phyloP scores from a whole-genome alignment of 139 green algal genomes.

The Chlamydomonas sphaeroides region DNA sequence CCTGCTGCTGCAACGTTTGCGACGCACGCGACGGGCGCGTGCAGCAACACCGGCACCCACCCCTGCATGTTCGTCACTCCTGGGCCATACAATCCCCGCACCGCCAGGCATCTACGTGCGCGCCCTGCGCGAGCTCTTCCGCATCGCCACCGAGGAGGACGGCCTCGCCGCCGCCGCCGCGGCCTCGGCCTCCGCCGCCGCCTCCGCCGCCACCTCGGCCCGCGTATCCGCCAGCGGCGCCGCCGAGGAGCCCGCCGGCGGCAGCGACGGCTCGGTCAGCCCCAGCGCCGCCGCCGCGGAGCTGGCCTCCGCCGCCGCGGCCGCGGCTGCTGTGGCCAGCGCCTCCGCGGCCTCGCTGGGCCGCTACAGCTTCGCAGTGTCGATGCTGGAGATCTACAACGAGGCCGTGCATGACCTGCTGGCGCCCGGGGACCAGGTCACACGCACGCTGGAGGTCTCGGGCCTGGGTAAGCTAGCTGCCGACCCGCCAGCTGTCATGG shows the following conservation, averaged over 20 bases:
- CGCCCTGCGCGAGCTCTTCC: conserved; percentile 59
- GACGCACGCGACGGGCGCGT: no score
- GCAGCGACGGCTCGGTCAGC: conserved; percentile 5
- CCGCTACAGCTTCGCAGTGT: conserved; percentile 46
- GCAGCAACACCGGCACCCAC: no score
- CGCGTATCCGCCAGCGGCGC: conserved; percentile 7
- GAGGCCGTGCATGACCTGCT: conserved; percentile 77
- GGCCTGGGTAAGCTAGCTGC: conserved; percentile 52
- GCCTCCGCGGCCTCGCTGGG: background rate
- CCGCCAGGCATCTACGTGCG: conserved; percentile 54
- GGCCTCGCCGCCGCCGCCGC: background rate
- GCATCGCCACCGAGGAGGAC: conserved; percentile 54
- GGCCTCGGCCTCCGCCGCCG: background rate
- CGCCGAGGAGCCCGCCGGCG: no score
- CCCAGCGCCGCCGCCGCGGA: background rate
- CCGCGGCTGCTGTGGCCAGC: no score
- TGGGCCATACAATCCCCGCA: no score
- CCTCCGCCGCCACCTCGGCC: background rate
- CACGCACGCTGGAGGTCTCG: conserved; percentile 53
- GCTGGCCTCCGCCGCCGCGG: background rate
- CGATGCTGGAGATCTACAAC: conserved; percentile 83
- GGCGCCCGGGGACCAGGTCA: background rate
- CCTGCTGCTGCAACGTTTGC: no score
- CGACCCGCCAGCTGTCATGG: no score
- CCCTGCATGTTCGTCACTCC: no score